Base-by-base conservation (phyloP, 495 filamentous ascomycete species). In the Xylaria grammica region DNA sequence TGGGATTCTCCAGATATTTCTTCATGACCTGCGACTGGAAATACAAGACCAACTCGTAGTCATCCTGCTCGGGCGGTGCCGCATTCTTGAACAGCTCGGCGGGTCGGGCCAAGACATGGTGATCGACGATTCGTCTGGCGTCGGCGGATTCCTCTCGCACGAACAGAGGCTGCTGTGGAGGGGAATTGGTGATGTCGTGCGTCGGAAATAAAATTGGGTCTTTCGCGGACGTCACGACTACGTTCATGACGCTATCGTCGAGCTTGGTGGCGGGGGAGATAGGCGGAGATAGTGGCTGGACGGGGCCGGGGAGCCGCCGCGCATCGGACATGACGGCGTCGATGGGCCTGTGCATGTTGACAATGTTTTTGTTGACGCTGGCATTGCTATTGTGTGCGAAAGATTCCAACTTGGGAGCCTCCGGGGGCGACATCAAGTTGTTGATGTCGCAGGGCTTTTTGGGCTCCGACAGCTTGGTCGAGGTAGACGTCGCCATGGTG, bases 381-480 rank as follows among this genome's bases (percentile, higher is more conserved):
- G 51, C 40, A 22, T 17, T 42, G 40, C 40, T 42, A n/a, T 5
- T 36, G 20, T 69, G 68, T 20, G 78, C 74, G 75, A 91, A 91
- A 49, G 71, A 85, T 49, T 92, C 89, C 53, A 86, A 77, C 22
- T 85, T 84, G 66, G 85, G 81, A 9, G 81, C 77, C 70, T 91
- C 89, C 50, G 90, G 90, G 24, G 90, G 90, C 38, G 90, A 93
- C 86, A 93, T 90, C 40, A 93, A 81, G 73, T 82, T 91, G 70
- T 83, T 79, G 59, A 81, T 79, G 64, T 78, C 73, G 27, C 72
- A 69, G 1, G 71, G 63, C 57, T 76, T 78, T 63, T 75, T 76
- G 11, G 66, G 32, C 32, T 69, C 58, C 15, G 66, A 50, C 4
- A 45, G 44, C 10, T 72, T 53, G 52, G 64, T 27, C 4, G 48